phyloP scores from a whole-genome alignment of 2,329 filamentous ascomycete genomes.

The Cryphonectria nitschkei region DNA sequence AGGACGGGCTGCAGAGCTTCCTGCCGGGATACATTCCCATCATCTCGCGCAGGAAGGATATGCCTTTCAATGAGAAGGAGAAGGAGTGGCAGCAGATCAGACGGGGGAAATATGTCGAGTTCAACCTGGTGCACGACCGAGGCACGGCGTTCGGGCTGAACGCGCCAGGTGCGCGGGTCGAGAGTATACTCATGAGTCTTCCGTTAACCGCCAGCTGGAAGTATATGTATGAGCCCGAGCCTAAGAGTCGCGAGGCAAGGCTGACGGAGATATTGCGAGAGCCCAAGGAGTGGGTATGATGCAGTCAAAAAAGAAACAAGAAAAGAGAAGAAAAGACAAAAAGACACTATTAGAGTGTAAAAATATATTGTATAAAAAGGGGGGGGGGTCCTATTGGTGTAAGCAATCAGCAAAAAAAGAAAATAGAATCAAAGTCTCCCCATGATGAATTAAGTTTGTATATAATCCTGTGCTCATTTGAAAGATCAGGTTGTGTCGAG shows the following conservation, averaged over 20 bases:
- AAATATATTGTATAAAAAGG: not conserved
- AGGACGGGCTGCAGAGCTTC: conserved; percentile 84
- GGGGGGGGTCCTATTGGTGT: not conserved
- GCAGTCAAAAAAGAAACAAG: not conserved
- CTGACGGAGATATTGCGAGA: conserved; percentile 72
- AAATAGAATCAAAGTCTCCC: not conserved
- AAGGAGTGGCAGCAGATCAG: conserved; percentile 97
- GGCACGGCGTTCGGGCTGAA: conserved; percentile 94
- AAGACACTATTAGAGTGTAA: not conserved
- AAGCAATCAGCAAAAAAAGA: conserved; percentile 1
- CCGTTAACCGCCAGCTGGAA: conserved; percentile 91
- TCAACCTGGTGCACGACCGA: conserved; percentile 95
- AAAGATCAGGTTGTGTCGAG: not conserved
- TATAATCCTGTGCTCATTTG: not conserved
- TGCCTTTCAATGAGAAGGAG: conserved; percentile 83
- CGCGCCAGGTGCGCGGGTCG: conserved; percentile 86
- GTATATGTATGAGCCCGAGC: conserved; percentile 85
- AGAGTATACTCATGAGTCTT: conserved; percentile 97
- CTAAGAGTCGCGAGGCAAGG: conserved; percentile 76
- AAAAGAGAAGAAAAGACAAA: not conserved
- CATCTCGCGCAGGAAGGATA: conserved; percentile 83
- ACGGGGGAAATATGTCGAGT: conserved; percentile 95
- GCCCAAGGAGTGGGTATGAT: conserved; percentile 69
- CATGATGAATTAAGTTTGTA: not conserved
- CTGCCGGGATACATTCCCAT: conserved; percentile 91